Evolutionary conservation across 2,329 filamentous ascomycete species (phyloP).

Genomic region (Microdochium paspali): DNA sequence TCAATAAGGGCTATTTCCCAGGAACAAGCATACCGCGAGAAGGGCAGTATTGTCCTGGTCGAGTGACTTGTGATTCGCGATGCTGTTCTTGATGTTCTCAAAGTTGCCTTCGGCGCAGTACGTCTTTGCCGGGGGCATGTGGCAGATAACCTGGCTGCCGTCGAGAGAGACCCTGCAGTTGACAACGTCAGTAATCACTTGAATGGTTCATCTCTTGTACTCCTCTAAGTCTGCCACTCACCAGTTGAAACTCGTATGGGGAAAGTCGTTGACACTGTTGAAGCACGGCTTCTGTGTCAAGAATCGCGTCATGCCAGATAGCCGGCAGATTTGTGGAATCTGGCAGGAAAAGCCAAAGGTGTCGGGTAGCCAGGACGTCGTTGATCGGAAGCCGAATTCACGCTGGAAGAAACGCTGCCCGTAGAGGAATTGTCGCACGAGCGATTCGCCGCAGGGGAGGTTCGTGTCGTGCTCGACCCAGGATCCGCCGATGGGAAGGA

Average conservation of each 20-base stretch:
- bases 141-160: conserved; percentile 91
- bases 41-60: conserved; percentile 86
- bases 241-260: conserved; percentile 98
- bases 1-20: background rate
- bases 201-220: background rate
- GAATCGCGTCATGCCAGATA: conserved; percentile 94
- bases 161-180: conserved; percentile 61
- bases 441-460: conserved; percentile 87
- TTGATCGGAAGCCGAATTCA: conserved; percentile 78
- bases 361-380: conserved; percentile 95
- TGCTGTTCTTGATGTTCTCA: conserved; percentile 82
- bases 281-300: conserved; percentile 98
- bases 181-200: background rate
- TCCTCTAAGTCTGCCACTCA: background rate
- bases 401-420: conserved; percentile 93
- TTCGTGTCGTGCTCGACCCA: conserved; percentile 99
- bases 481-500: conserved; percentile 92
- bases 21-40: conserved; percentile 54
- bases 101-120: conserved; percentile 94
- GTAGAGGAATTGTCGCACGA: conserved; percentile 90
- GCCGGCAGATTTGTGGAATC: conserved; percentile 82
- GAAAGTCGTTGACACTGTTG: conserved; percentile 99
- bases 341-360: conserved; percentile 97
- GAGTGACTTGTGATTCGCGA: conserved; percentile 90
- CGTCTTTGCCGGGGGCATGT: conserved; percentile 93